phyloP scores from a whole-genome alignment of 805 yeast species.

The Blastobotrys mokoenaii region DNA sequence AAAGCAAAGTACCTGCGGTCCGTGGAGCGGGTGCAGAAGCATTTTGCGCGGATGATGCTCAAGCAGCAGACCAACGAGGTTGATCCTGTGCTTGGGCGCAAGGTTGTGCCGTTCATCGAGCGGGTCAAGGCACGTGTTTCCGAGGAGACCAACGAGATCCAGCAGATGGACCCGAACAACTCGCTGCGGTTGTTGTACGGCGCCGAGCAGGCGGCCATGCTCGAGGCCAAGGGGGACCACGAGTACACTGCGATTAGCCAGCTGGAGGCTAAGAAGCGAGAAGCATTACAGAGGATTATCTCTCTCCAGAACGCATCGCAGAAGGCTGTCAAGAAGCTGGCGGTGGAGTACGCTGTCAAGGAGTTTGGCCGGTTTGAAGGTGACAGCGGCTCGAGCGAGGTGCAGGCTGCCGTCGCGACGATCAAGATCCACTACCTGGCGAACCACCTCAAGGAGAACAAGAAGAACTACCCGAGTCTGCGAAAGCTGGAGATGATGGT shows the following conservation, averaged over 20 bases:
- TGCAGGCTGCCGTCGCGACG: conserved; percentile 87
- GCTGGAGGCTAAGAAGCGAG: conserved; percentile 49
- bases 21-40: conserved; percentile 21
- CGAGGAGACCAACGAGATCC: conserved; percentile 57
- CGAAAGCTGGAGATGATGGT: conserved; percentile 73
- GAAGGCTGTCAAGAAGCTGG: conserved; percentile 48
- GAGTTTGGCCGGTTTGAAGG: conserved; percentile 82
- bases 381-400: conserved; percentile 93
- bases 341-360: conserved; percentile 54
- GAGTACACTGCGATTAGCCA: conserved; percentile 23
- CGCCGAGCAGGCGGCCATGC: conserved; percentile 55
- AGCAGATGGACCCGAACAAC: conserved; percentile 51
- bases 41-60: conserved; percentile 20
- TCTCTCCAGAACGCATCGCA: conserved; percentile 63
- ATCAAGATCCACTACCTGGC: conserved; percentile 70
- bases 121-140: conserved; percentile 58
- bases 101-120: conserved; percentile 54
- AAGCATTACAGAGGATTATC: conserved; percentile 62
- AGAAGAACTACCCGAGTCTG: conserved; percentile 64
- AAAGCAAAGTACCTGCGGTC: conserved; percentile 12
- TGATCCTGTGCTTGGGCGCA: conserved; percentile 81
- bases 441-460: conserved; percentile 59
- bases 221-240: conserved; percentile 24
- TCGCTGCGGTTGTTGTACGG: conserved; percentile 72
- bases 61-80: conserved; percentile 32